Evolutionary conservation across 257 asterid genomes (phyloP).

Genomic region (Capsicum pubescens): DNA sequence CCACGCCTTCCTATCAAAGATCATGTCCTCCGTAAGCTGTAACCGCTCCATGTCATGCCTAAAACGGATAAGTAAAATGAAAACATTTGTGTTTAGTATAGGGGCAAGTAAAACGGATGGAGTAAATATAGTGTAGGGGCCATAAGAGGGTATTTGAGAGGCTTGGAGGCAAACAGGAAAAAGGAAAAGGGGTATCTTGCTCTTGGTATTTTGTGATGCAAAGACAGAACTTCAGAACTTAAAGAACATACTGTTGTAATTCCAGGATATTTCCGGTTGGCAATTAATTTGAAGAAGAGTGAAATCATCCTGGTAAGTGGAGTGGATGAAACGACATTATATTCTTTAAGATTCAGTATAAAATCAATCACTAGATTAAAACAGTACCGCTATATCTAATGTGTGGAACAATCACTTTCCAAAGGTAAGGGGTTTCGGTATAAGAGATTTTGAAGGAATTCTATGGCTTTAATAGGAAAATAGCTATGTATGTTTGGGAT

Average conservation of each 20-base stretch:
- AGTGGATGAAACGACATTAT: not conserved
- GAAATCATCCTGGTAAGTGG: constrained; percentile 7
- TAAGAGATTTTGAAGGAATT: not conserved
- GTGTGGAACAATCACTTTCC: not conserved
- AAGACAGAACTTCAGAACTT: not conserved
- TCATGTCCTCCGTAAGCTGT: no score
- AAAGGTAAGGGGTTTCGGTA: not conserved
- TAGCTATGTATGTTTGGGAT: not conserved
- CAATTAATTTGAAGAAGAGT: not conserved
- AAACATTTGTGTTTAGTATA: no score
- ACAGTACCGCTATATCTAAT: not conserved
- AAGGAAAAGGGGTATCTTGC: not conserved
- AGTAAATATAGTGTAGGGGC: no score
- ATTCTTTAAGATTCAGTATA: not conserved
- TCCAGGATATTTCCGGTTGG: not conserved
- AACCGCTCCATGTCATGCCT: no score
- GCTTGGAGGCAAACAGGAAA: not conserved
- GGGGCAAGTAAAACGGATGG: no score
- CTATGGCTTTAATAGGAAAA: not conserved
- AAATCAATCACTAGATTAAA: not conserved
- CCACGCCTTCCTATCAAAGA: no score
- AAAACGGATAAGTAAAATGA: no score
- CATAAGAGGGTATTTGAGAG: constrained; percentile 3
- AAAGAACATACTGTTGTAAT: not conserved
- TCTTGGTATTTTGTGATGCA: constrained; percentile 8